These are phyloP conservation scores for Pseudocercospora cruenta DNA, from an alignment of 2,329 filamentous ascomycete genomes.

Conservation along the genomic window DNA sequence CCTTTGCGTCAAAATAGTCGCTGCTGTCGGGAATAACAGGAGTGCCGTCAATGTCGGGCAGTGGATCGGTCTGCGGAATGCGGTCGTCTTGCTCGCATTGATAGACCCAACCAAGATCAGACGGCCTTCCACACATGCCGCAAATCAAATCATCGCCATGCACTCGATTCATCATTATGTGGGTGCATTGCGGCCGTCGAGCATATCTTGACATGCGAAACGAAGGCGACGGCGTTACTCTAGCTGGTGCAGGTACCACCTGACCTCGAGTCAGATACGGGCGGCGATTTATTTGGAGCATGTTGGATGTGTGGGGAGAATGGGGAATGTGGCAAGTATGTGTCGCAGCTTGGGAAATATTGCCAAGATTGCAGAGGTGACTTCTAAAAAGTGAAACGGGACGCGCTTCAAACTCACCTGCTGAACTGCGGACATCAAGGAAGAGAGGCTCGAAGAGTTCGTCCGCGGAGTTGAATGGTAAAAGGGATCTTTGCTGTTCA, in stretches of 20 bases:
- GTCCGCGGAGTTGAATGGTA: conserved; percentile 27
- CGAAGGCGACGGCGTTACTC: conserved; percentile 4
- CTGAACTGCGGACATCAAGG: conserved; percentile 29
- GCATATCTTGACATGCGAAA: conserved; percentile 7
- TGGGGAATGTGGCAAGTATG: too few species aligned
- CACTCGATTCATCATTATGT: conserved; percentile 69
- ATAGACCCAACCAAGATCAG: conserved; percentile 72
- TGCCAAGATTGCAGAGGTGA: background rate
- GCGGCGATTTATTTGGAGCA: background rate
- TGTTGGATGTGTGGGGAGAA: too few species aligned
- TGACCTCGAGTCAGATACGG: conserved; percentile 21
- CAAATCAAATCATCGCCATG: conserved; percentile 60
- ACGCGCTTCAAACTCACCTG: conserved; percentile 26
- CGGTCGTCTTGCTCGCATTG: conserved; percentile 66
- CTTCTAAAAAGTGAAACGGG: background rate
- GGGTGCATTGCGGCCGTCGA: conserved; percentile 59
- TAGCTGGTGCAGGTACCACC: conserved; percentile 19
- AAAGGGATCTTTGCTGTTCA: conserved; percentile 22
- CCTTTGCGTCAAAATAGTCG: conserved; percentile 29
- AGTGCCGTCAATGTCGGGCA: conserved; percentile 19
- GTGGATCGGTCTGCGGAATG: conserved; percentile 15
- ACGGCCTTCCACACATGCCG: conserved; percentile 58
- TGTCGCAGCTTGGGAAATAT: too few species aligned
- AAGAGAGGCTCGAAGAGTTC: conserved; percentile 14
- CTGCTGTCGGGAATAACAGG: conserved; percentile 21